These are phyloP conservation scores for Golubevia pallescens DNA, from an alignment of 1,284 basidiomycete species.

Conservation along the genomic window DNA sequence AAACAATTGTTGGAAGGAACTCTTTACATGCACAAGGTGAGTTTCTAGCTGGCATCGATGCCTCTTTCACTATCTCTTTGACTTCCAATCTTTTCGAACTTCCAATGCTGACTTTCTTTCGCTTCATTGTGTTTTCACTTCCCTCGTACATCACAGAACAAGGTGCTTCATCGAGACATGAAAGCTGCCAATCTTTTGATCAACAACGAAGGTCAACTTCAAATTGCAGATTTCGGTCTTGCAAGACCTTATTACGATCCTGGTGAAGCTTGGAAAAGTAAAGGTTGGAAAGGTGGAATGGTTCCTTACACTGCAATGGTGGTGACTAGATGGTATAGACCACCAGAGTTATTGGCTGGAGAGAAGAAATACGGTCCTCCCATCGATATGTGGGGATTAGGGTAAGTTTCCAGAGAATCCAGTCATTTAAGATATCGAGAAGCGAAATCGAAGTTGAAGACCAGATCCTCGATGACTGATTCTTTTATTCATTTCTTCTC, in stretches of 20 bases:
- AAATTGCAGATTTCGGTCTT: conserved; percentile 62
- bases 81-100: background rate
- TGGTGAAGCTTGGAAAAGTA: conserved; percentile 37
- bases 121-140: background rate
- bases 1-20: conserved; percentile 61
- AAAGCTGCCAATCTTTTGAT: conserved; percentile 62
- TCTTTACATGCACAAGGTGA: conserved; percentile 45
- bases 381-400: conserved; percentile 63
- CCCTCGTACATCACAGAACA: conserved; percentile 24
- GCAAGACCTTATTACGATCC: conserved; percentile 54
- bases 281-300: conserved; percentile 41
- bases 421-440: background rate
- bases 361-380: conserved; percentile 59
- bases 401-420: conserved; percentile 16
- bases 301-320: conserved; percentile 59
- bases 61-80: background rate
- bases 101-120: background rate
- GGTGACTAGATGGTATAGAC: conserved; percentile 61
- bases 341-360: conserved; percentile 59
- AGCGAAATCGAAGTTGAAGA: background rate
- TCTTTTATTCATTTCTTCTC: background rate
- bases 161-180: conserved; percentile 61
- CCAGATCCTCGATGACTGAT: background rate
- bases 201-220: conserved; percentile 57
- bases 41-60: background rate